These are phyloP conservation scores for Elongisporangium undulatum DNA, from an alignment of 352 stramenopile genomes.

Conservation along the genomic window DNA sequence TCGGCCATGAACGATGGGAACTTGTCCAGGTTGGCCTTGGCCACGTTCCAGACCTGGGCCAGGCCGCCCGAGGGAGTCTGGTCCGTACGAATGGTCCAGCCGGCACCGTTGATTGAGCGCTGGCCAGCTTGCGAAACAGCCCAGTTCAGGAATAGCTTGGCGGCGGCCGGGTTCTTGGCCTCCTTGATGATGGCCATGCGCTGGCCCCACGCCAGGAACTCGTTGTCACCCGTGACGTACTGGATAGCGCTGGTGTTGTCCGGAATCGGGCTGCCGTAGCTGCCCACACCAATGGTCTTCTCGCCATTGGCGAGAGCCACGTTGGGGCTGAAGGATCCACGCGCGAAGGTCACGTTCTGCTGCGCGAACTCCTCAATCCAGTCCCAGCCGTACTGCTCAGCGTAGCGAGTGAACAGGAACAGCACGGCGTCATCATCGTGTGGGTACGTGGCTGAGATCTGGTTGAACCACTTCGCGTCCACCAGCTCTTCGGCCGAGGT, in stretches of 20 bases:
- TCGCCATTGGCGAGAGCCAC: slow-evolving; percentile 8
- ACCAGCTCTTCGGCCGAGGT: slow-evolving; percentile 22
- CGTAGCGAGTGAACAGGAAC: slow-evolving; percentile 41
- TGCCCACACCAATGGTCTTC: slow-evolving; percentile 17
- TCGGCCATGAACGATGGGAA: slow-evolving; percentile 42
- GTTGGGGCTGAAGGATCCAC: slow-evolving; percentile 10
- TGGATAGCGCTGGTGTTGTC: slow-evolving; percentile 11
- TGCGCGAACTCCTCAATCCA: slow-evolving; percentile 17
- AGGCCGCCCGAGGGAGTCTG: neutral
- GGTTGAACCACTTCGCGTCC: slow-evolving; percentile 22
- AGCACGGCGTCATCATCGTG: slow-evolving; percentile 44
- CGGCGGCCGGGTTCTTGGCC: slow-evolving; percentile 17
- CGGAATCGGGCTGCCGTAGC: neutral
- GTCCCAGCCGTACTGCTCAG: slow-evolving; percentile 35
- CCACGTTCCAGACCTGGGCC: neutral
- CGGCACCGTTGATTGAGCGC: neutral
- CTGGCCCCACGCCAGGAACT: slow-evolving; percentile 26
- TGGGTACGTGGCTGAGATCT: slow-evolving; percentile 43
- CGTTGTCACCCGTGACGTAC: slow-evolving; percentile 16
- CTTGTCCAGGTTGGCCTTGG: slow-evolving; percentile 1
- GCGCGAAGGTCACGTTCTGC: slow-evolving; percentile 19
- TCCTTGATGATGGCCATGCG: slow-evolving; percentile 25
- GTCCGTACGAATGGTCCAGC: slow-evolving; percentile 5
- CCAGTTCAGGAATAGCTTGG: slow-evolving; percentile 19
- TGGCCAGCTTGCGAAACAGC: slow-evolving; percentile 11